Evolutionary conservation across 1,139 yeast genomes (phyloP).

Genomic region (Arxiozyma bovina): DNA sequence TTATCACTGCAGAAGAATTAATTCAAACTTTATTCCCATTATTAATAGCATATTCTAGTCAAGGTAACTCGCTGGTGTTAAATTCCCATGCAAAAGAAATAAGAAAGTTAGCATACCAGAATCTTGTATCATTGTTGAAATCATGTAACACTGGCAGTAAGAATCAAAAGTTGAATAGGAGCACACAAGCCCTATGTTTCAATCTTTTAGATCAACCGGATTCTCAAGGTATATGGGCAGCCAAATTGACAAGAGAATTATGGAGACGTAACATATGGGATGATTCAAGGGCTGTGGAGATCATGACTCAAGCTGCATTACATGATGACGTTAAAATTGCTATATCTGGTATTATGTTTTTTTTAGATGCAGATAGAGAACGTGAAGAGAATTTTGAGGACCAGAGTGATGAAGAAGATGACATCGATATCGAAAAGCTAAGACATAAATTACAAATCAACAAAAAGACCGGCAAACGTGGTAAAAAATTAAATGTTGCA

Average conservation of each 20-base stretch:
- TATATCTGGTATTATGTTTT: conserved; percentile 80
- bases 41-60: conserved; percentile 43
- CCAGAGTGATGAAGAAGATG: conserved; percentile 65
- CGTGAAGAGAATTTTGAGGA: conserved; percentile 77
- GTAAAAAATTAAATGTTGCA: conserved; percentile 68
- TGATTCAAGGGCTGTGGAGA: conserved; percentile 88
- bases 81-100: conserved; percentile 70
- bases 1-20: conserved; percentile 69
- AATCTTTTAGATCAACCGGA: conserved; percentile 73
- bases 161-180: conserved; percentile 77
- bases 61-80: conserved; percentile 39
- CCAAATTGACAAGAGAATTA: conserved; percentile 84
- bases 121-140: conserved; percentile 69
- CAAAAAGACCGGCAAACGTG: conserved; percentile 73
- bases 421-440: conserved; percentile 56
- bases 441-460: conserved; percentile 77
- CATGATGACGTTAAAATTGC: conserved; percentile 83
- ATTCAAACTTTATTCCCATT: conserved; percentile 86
- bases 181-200: conserved; percentile 86
- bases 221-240: conserved; percentile 88
- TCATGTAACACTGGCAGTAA: conserved; percentile 70
- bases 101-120: conserved; percentile 72
- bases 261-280: conserved; percentile 99
- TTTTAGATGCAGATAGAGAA: conserved; percentile 91
- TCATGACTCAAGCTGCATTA: conserved; percentile 91